These are phyloP conservation scores for Pichia cactophila DNA, from an alignment of 1,139 yeast species.

Conservation along the genomic window DNA sequence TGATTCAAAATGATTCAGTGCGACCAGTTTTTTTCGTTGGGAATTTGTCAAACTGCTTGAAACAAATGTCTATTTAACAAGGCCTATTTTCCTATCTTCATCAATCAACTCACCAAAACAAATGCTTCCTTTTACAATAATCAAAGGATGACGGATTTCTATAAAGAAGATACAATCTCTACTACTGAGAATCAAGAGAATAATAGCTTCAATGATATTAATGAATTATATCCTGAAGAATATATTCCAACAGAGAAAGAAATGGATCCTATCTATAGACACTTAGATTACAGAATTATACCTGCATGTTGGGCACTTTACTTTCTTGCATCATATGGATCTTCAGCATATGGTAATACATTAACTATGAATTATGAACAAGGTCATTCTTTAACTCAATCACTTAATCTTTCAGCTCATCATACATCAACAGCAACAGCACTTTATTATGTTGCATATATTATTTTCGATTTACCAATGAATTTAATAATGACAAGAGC, in stretches of 20 bases:
- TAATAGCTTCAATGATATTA: background rate
- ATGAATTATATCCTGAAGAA: slow-evolving; percentile 12
- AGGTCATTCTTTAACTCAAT: slow-evolving; percentile 56
- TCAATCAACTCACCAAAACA: background rate
- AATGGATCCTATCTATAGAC: slow-evolving; percentile 55
- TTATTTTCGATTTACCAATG: slow-evolving; percentile 83
- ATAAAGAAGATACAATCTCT: background rate
- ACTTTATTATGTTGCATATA: slow-evolving; percentile 73
- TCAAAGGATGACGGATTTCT: background rate
- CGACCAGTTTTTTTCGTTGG: background rate
- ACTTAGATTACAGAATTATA: slow-evolving; percentile 62
- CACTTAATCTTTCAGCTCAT: slow-evolving; percentile 45
- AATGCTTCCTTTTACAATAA: background rate
- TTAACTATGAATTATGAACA: slow-evolving; percentile 66
- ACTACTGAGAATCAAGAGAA: background rate
- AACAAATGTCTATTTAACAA: background rate
- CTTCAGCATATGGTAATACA: slow-evolving; percentile 70
- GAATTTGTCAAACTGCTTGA: background rate
- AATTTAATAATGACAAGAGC: slow-evolving; percentile 76
- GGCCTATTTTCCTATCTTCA: background rate
- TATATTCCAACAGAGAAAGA: slow-evolving; percentile 27
- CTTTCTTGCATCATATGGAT: slow-evolving; percentile 73
- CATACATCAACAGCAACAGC: slow-evolving; percentile 74
- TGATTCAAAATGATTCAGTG: background rate
- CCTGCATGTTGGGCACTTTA: slow-evolving; percentile 81